These are phyloP conservation scores for Entoloma clypeatum DNA, from an alignment of 1,284 basidiomycete genomes.

Conservation along the genomic window DNA sequence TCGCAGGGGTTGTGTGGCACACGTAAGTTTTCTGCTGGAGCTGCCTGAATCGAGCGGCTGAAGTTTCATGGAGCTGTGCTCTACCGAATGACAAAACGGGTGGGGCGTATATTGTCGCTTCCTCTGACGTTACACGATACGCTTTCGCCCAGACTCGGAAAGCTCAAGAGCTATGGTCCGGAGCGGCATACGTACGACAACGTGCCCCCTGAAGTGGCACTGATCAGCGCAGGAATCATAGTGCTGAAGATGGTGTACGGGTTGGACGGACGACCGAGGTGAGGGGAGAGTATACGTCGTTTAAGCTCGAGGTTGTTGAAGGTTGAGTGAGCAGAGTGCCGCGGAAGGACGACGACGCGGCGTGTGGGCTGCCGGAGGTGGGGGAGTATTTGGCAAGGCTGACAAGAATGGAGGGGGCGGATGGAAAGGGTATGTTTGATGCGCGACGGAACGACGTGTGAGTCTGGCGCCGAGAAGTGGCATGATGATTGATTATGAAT, in stretches of 20 bases:
- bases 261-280: constrained; percentile 69
- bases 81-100: constrained; percentile 58
- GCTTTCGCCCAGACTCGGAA: constrained; percentile 42
- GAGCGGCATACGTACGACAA: constrained; percentile 53
- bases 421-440: constrained; percentile 32
- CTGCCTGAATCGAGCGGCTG: constrained; percentile 1
- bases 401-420: constrained; percentile 34
- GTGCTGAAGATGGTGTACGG: constrained; percentile 84
- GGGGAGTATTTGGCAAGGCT: constrained; percentile 52
- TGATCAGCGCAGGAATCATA: constrained; percentile 64
- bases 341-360: constrained; percentile 48
- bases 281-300: constrained; percentile 15
- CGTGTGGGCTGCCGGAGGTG: constrained; percentile 56
- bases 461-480: constrained; percentile 24
- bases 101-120: constrained; percentile 55
- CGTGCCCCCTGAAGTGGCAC: constrained; percentile 72
- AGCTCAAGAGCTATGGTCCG: constrained; percentile 37
- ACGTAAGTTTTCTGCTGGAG: constrained; percentile 51
- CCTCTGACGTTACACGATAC: constrained; percentile 57
- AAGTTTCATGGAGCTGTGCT: constrained; percentile 45
- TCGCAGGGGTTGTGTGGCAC: constrained; percentile 63
- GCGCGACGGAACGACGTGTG: constrained; percentile 26
- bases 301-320: constrained; percentile 4
- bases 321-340: constrained; percentile 39
- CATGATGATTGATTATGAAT: constrained; percentile 11